A percentile compares a stretch with the other conserved stretches of the same genome.
phyloP scores from a whole-genome alignment of 139 green algal genomes.

The Auxenochlorella pyrenoidosa region DNA sequence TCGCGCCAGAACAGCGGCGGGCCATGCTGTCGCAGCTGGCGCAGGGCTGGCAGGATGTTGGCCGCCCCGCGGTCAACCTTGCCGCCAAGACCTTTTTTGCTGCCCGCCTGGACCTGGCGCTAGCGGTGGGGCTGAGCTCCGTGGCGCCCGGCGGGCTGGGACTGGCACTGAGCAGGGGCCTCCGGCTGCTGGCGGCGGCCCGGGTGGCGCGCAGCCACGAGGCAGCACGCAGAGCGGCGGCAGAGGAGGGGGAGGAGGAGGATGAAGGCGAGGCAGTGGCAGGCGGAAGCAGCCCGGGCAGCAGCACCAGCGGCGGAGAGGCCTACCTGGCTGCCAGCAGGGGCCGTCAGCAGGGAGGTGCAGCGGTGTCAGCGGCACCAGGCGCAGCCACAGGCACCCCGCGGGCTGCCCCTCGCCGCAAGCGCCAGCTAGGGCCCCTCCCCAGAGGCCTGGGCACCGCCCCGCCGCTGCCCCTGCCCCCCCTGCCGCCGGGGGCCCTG shows the following conservation, averaged over 20 bases:
- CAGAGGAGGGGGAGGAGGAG: background rate
- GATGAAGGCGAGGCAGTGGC: background rate
- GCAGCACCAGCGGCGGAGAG: background rate
- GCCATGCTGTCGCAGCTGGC: background rate
- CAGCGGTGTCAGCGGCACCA: no score
- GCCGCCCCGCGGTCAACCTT: background rate
- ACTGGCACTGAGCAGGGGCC: background rate
- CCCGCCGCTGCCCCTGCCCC: slow-evolving; percentile 7
- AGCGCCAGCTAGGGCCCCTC: background rate
- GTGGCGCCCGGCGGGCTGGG: background rate
- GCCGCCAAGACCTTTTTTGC: background rate
- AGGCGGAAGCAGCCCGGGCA: background rate
- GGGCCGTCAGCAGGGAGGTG: background rate
- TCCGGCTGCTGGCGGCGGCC: background rate
- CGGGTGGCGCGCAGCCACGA: background rate
- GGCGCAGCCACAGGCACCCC: background rate
- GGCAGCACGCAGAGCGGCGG: background rate
- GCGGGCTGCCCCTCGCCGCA: background rate
- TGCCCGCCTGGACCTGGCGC: background rate
- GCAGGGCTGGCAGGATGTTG: background rate
- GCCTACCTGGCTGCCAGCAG: background rate
- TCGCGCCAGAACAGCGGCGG: no score
- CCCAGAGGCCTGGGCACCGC: slow-evolving; percentile 3
- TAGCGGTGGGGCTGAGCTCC: background rate
- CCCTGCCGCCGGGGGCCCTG: background rate